Evolutionary conservation across 495 filamentous ascomycete species (phyloP).

Genomic region (Halenospora varia): DNA sequence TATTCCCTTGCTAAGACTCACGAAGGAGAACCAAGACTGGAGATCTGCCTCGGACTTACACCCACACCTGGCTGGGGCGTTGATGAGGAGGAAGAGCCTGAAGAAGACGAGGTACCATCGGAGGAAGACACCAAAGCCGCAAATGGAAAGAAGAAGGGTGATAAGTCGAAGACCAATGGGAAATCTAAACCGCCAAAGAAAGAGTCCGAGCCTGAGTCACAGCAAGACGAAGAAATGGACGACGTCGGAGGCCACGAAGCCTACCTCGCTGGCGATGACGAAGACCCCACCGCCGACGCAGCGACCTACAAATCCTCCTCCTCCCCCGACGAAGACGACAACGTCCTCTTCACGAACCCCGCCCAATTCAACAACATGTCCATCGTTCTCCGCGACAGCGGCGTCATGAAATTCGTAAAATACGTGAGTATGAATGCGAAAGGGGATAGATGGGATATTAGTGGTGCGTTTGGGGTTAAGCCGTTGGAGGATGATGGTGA

Average conservation of each 20-base stretch:
- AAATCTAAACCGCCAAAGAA: neutral
- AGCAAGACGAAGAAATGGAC: conserved; percentile 32
- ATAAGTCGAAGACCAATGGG: conserved; percentile 17
- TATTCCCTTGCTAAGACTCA: conserved; percentile 89
- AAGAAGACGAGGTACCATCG: neutral
- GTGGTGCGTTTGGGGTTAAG: conserved; percentile 59
- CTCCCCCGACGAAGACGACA: conserved; percentile 73
- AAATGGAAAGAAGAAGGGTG: conserved; percentile 19
- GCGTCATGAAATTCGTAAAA: conserved; percentile 89
- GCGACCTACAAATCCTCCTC: conserved; percentile 75
- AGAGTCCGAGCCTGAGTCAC: conserved; percentile 2
- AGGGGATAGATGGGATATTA: conserved; percentile 92
- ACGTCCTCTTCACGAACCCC: conserved; percentile 83
- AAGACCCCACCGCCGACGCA: conserved; percentile 62
- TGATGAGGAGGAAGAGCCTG: conserved; percentile 37
- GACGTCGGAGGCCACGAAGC: conserved; percentile 85
- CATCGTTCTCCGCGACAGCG: conserved; percentile 83
- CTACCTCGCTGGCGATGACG: conserved; percentile 87
- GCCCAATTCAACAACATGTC: conserved; percentile 86
- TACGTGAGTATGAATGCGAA: conserved; percentile 79
- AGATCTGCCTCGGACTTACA: conserved; percentile 80
- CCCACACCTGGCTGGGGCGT: conserved; percentile 80
- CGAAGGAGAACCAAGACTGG: conserved; percentile 76
- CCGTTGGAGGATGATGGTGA: conserved; percentile 30
- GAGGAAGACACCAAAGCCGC: conserved; percentile 15